Evolutionary conservation across 1,284 basidiomycete species (phyloP).

Genomic region (Cryptococcus floricola): DNA sequence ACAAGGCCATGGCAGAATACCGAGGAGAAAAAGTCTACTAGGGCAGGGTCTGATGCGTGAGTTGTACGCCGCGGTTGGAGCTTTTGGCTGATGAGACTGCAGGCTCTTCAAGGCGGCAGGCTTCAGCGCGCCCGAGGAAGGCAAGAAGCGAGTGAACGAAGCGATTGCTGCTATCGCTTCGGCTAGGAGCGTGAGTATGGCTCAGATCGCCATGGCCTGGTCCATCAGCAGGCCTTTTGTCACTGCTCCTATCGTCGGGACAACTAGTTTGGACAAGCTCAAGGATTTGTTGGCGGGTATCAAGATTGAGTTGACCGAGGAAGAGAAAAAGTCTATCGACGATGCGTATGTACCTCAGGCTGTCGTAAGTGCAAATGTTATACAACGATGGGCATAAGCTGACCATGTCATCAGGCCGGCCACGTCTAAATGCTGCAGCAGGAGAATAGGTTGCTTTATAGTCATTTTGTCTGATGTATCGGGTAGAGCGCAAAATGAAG

Average conservation of each 20-base stretch:
- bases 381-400: not conserved
- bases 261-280: conserved; percentile 23
- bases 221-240: conserved; percentile 15
- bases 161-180: conserved; percentile 54
- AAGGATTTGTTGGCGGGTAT: conserved; percentile 30
- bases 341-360: conserved; percentile 48
- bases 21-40: conserved; percentile 11
- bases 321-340: conserved; percentile 56
- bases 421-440: not conserved
- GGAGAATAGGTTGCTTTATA: not conserved
- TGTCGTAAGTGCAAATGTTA: conserved; percentile 3
- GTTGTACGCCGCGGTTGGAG: not conserved
- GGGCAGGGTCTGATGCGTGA: conserved; percentile 20
- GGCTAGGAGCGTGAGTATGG: conserved; percentile 55
- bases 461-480: too few species aligned
- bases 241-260: conserved; percentile 28
- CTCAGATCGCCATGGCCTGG: conserved; percentile 48
- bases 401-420: not conserved
- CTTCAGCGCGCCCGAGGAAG: conserved; percentile 3
- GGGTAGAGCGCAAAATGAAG: too few species aligned
- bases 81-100: not conserved
- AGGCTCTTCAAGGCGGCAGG: conserved; percentile 12
- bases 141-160: conserved; percentile 7
- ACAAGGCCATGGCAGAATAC: conserved; percentile 21
- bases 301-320: conserved; percentile 53